Base-by-base conservation (phyloP, 495 filamentous ascomycete species). In the Bacidia gigantensis region DNA sequence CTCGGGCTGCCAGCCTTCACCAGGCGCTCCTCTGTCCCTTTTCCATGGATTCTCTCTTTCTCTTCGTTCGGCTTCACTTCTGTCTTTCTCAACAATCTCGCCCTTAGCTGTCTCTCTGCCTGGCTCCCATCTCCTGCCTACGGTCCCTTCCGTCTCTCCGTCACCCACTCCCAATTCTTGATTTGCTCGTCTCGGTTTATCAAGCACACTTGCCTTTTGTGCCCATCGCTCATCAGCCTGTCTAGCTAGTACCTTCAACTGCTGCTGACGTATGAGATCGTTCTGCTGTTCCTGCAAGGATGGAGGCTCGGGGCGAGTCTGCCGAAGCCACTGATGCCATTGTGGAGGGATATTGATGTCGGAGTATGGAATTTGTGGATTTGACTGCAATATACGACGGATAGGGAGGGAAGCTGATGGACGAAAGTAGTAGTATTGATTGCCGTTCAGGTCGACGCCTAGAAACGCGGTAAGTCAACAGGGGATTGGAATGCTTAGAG, bases 251-350 rank as follows among this genome's bases (percentile, higher is more conserved):
- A 79, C 55, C 62, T 86, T 89, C 49, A 96, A 74, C 50, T 77
- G 73, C 20, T 66, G 68, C 62, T 82, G 83, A 17, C 92, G 76
- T 1, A 71, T 51, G 0, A 86, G 59, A 40, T 98, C 90, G 25
- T 69, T 64, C 38, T 70, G 68, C 58, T 93, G 90, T 65, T 98
- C 92, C 17, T 71, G 58, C 17, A 95, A 67, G 0, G 77, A 78
- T 0, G 92, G 92, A 0, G 93, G 72, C 5, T 77, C 62, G 5
- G 60, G 17, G 3, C 92, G 84, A 9, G 86, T 84, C 58, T 93
- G 77, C 35, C 93, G 87, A 11, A 98, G 81, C 92, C 92, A 98
- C 64, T 96, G 90, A 65, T 90, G 86, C 92, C 92, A 98, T 70
- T 84, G 80, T 1, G 90, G 14, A 40, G 43, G 40, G 49, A 83